Conservation (phyloP, 495 filamentous ascomycete genomes). For the Hypoxylon intermedium region DNA sequence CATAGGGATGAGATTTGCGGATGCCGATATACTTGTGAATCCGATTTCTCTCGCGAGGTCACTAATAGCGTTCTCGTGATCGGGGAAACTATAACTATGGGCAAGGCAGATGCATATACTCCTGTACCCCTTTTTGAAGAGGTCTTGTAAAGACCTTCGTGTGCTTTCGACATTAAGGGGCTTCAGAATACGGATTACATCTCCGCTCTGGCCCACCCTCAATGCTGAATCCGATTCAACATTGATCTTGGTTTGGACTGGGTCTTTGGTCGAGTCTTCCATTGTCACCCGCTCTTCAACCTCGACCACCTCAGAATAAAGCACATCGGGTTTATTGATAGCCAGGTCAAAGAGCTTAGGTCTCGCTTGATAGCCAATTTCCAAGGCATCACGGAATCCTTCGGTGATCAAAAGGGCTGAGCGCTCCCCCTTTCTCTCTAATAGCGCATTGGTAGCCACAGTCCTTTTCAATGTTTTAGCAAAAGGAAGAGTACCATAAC, state of each 20-base stretch:
- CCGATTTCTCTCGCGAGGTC: constrained; percentile 74
- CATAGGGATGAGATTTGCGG: constrained; percentile 89
- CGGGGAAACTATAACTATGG: constrained; percentile 82
- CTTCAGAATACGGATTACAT: too few species aligned
- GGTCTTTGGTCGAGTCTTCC: constrained; percentile 74
- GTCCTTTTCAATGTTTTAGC: constrained; percentile 94
- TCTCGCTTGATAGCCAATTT: constrained; percentile 67
- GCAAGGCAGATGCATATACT: constrained; percentile 76
- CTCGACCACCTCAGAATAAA: constrained; percentile 79
- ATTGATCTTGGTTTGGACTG: constrained; percentile 54
- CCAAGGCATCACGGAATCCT: constrained; percentile 67
- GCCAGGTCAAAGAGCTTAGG: constrained; percentile 85
- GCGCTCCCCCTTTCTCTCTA: constrained; percentile 92
- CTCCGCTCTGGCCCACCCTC: too few species aligned
- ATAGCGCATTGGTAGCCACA: constrained; percentile 84
- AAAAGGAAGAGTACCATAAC: too few species aligned
- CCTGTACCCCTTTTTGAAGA: background rate
- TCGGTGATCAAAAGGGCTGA: constrained; percentile 91
- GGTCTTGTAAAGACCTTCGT: constrained; percentile 44
- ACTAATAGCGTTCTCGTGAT: constrained; percentile 72
- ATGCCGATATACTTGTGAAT: constrained; percentile 76
- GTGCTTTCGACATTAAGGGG: constrained; percentile 67
- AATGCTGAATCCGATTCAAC: constrained; percentile 49
- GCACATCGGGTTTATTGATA: constrained; percentile 78
- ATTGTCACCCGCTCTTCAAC: constrained; percentile 84